Percentiles rank a stretch among this genome's conserved stretches.
These are phyloP conservation scores for Hirsutella minnesotensis DNA, from an alignment of 2,329 filamentous ascomycete species.

Conservation along the genomic window DNA sequence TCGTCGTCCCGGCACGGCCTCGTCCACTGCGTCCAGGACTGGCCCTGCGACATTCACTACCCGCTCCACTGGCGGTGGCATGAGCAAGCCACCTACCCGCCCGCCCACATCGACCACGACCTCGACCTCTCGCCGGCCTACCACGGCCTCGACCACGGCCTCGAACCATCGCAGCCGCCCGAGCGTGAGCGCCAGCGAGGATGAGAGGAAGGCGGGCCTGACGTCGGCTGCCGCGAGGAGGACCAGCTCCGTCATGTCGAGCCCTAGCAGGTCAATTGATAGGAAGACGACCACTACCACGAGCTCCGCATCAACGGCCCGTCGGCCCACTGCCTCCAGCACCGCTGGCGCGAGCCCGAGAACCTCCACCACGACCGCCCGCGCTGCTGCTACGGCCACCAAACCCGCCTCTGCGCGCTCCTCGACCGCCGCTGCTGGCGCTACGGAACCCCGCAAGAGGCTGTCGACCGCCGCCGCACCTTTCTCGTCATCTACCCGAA, in stretches of 20 bases:
- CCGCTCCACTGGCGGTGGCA: slow-evolving; percentile 11
- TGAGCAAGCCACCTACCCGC: slow-evolving; percentile 37
- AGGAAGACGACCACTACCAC: slow-evolving; percentile 23
- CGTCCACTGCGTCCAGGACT: slow-evolving; percentile 13
- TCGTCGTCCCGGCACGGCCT: slow-evolving; percentile 19
- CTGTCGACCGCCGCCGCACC: slow-evolving; percentile 37
- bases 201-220: slow-evolving; percentile 33
- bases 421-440: slow-evolving; percentile 25
- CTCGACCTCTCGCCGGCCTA: slow-evolving; percentile 18
- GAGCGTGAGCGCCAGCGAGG: slow-evolving; percentile 36
- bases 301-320: slow-evolving; percentile 18
- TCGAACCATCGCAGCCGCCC: slow-evolving; percentile 33
- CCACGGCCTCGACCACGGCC: slow-evolving; percentile 22
- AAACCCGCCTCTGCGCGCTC: slow-evolving; percentile 22
- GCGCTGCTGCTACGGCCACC: slow-evolving; percentile 19
- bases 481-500: slow-evolving; percentile 21
- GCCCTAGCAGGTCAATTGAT: slow-evolving; percentile 21
- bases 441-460: slow-evolving; percentile 41
- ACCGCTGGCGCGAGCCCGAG: slow-evolving; percentile 25
- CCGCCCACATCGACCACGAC: slow-evolving; percentile 26
- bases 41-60: slow-evolving; percentile 2
- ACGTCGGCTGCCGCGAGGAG: slow-evolving; percentile 26
- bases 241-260: slow-evolving; percentile 30
- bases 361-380: slow-evolving; percentile 17
- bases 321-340: slow-evolving; percentile 19